Conservation (phyloP, 2,329 filamentous ascomycete genomes). For the Pezicula rhizophila region DNA sequence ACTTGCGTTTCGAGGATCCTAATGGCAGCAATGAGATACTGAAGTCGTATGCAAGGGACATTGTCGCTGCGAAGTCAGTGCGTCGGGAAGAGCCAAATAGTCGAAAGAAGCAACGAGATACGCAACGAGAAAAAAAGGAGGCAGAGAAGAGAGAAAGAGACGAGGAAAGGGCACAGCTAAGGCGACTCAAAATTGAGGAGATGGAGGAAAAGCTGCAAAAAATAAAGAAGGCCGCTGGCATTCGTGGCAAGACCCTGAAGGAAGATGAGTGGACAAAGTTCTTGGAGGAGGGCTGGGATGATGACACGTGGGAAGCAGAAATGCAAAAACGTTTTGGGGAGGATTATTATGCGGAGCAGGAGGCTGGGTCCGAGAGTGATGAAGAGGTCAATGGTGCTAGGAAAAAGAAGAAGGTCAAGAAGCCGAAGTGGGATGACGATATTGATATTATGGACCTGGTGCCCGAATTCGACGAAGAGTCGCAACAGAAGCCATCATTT, state of each 20-base stretch:
- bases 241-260: slow-evolving; percentile 58
- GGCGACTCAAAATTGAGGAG: slow-evolving; percentile 86
- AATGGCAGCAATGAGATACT: slow-evolving; percentile 81
- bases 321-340: slow-evolving; percentile 88
- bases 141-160: slow-evolving; percentile 69
- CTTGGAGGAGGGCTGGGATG: slow-evolving; percentile 82
- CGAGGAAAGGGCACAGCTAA: slow-evolving; percentile 75
- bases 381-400: slow-evolving; percentile 47
- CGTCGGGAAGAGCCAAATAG: slow-evolving; percentile 75
- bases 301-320: slow-evolving; percentile 82
- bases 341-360: slow-evolving; percentile 73
- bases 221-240: slow-evolving; percentile 83
- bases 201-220: slow-evolving; percentile 79
- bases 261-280: slow-evolving; percentile 81
- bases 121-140: slow-evolving; percentile 71
- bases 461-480: slow-evolving; percentile 61
- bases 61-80: slow-evolving; percentile 75
- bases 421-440: slow-evolving; percentile 92
- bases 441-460: slow-evolving; percentile 93
- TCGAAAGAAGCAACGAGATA: slow-evolving; percentile 72
- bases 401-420: slow-evolving; percentile 63
- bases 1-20: slow-evolving; percentile 92
- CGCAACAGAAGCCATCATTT: slow-evolving; percentile 38
- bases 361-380: slow-evolving; percentile 55
- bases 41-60: slow-evolving; percentile 82